Conservation (phyloP, 1,284 basidiomycete species). For the Tylopilus sp. region DNA sequence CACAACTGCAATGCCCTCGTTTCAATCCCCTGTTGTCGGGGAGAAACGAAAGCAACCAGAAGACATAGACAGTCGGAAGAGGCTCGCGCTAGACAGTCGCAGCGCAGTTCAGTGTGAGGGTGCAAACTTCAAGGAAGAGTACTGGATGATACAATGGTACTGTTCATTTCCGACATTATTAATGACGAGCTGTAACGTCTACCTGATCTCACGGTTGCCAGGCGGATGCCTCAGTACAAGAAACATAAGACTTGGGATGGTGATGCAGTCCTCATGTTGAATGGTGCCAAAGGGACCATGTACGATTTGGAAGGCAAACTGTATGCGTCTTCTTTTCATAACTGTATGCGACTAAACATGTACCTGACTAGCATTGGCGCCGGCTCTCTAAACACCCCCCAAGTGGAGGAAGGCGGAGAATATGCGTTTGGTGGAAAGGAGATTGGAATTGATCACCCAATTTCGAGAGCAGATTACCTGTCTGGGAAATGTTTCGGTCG, state of each 20-base stretch:
- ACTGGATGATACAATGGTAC: conserved; percentile 73
- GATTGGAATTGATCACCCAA: conserved; percentile 58
- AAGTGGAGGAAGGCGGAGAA: conserved; percentile 48
- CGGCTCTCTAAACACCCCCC: conserved; percentile 39
- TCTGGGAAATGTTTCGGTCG: conserved; percentile 62
- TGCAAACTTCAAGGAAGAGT: conserved; percentile 34
- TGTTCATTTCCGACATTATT: conserved; percentile 10
- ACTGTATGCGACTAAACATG: conserved; percentile 5
- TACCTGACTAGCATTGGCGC: conserved; percentile 36
- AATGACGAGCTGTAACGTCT: background rate
- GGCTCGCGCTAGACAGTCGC: conserved; percentile 29
- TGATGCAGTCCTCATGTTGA: conserved; percentile 63
- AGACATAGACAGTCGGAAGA: conserved; percentile 35
- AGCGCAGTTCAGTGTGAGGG: conserved; percentile 5
- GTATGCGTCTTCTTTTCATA: conserved; percentile 36
- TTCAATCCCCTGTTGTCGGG: conserved; percentile 16
- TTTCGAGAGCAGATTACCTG: conserved; percentile 56
- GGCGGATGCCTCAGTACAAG: conserved; percentile 74
- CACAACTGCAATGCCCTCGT: conserved; percentile 15
- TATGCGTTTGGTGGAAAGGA: conserved; percentile 67
- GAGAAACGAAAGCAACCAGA: conserved; percentile 31
- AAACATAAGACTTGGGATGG: conserved; percentile 96
- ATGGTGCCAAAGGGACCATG: conserved; percentile 46
- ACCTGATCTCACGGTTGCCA: conserved; percentile 27
- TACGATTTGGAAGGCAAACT: conserved; percentile 60